phyloP scores from a whole-genome alignment of 1,139 yeast genomes.

The Pichia kudriavzevii region DNA sequence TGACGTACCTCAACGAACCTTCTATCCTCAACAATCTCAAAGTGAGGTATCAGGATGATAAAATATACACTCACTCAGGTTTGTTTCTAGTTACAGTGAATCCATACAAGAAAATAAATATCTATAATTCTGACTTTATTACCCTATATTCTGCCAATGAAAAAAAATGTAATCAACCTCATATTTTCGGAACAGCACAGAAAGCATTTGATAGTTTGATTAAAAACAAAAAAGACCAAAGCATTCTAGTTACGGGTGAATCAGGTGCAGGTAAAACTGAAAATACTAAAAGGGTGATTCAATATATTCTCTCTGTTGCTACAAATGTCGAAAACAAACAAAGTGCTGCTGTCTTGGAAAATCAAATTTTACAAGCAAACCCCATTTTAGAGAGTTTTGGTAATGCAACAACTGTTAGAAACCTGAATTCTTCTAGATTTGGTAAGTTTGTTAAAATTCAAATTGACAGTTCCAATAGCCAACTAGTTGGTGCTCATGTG shows the following conservation, averaged over 20 bases:
- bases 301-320: slow-evolving; percentile 78
- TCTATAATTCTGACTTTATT: slow-evolving; percentile 58
- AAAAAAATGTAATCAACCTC: slow-evolving; percentile 41
- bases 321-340: slow-evolving; percentile 26
- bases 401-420: slow-evolving; percentile 91
- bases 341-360: slow-evolving; percentile 47
- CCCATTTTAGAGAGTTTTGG: slow-evolving; percentile 97
- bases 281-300: slow-evolving; percentile 92
- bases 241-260: slow-evolving; percentile 94
- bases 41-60: slow-evolving; percentile 67
- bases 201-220: slow-evolving; percentile 75
- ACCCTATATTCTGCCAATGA: slow-evolving; percentile 34
- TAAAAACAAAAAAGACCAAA: slow-evolving; percentile 68
- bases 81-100: slow-evolving; percentile 91
- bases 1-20: slow-evolving; percentile 91
- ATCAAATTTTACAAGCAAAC: slow-evolving; percentile 84
- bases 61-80: slow-evolving; percentile 74
- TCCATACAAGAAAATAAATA: slow-evolving; percentile 75
- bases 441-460: slow-evolving; percentile 92
- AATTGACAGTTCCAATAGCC: slow-evolving; percentile 41
- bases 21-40: slow-evolving; percentile 80
- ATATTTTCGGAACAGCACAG: slow-evolving; percentile 87
- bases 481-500: slow-evolving; percentile 80
- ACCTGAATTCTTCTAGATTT: slow-evolving; percentile 91
- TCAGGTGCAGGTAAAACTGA: slow-evolving; percentile 99